Evolutionary conservation across 2,329 filamentous ascomycete genomes (phyloP).

Genomic region (Alternaria alternata): DNA sequence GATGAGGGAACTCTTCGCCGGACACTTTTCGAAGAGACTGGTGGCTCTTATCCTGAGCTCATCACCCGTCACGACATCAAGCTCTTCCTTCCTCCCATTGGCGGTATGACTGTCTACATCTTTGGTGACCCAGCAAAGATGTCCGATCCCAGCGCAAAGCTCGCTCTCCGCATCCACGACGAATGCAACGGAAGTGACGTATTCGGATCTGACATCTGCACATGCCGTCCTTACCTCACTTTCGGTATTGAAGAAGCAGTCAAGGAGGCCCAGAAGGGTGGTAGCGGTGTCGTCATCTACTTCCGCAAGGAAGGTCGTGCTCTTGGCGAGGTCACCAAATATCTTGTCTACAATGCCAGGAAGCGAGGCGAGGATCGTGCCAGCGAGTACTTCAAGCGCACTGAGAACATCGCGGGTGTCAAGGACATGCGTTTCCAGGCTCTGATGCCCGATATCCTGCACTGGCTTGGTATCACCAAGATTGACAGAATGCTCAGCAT

Average conservation of each 20-base stretch:
- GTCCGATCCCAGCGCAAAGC: constrained; percentile 80
- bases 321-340: constrained; percentile 93
- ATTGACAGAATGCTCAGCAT: constrained; percentile 99
- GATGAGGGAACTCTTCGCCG: constrained; percentile 88
- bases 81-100: constrained; percentile 93
- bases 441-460: constrained; percentile 95
- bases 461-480: constrained; percentile 98
- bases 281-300: constrained; percentile 95
- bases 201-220: constrained; percentile 97
- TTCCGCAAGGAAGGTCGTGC: constrained; percentile 98
- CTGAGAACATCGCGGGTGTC: constrained; percentile 97
- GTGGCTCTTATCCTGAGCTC: constrained; percentile 94
- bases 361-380: constrained; percentile 81
- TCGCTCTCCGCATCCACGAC: constrained; percentile 86
- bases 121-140: constrained; percentile 96
- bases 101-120: constrained; percentile 93
- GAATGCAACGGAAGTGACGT: constrained; percentile 97
- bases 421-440: constrained; percentile 98
- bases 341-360: constrained; percentile 78
- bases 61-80: constrained; percentile 96
- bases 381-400: constrained; percentile 94
- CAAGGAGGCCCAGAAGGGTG: constrained; percentile 93
- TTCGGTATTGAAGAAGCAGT: constrained; percentile 98
- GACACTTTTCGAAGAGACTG: constrained; percentile 92
- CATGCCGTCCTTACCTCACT: constrained; percentile 92